Percentiles rank a stretch among this genome's conserved stretches.
Conservation (phyloP, 371 early-diverging fungal genomes). For the Circinella umbellata region DNA sequence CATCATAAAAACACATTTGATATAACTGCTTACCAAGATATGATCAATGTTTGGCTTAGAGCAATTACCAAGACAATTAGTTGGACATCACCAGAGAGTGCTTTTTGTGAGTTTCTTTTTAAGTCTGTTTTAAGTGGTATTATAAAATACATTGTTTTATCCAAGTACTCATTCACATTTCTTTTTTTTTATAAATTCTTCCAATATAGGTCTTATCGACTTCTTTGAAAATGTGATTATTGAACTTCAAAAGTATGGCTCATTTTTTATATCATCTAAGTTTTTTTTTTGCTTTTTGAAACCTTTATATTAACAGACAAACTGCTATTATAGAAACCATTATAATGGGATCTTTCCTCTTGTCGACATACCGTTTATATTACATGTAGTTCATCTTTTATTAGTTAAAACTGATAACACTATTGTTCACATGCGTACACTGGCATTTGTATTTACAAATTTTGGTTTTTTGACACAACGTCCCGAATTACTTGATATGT, state of each 20-base stretch:
- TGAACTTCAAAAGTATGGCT: slow-evolving; percentile 18
- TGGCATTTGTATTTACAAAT: slow-evolving; percentile 58
- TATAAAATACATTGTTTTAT: too few species aligned
- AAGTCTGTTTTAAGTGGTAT: too few species aligned
- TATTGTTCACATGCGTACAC: slow-evolving; percentile 51
- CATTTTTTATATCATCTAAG: too few species aligned
- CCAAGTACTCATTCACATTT: too few species aligned
- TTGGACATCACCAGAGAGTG: slow-evolving; percentile 54
- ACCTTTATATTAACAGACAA: too few species aligned
- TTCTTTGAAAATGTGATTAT: slow-evolving; percentile 13
- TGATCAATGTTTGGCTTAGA: slow-evolving; percentile 63
- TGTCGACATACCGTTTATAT: slow-evolving; percentile 53
- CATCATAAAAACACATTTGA: slow-evolving; percentile 14
- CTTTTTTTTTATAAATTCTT: too few species aligned
- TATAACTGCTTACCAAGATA: slow-evolving; percentile 47
- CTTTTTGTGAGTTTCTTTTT: slow-evolving; percentile 44
- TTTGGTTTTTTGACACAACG: slow-evolving; percentile 55
- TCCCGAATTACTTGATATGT: slow-evolving; percentile 37
- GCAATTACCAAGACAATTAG: slow-evolving; percentile 53
- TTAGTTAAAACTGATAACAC: slow-evolving; percentile 55
- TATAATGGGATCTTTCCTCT: not conserved
- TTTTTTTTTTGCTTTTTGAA: too few species aligned
- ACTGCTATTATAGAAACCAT: not conserved
- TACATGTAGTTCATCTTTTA: slow-evolving; percentile 48
- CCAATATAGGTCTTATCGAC: slow-evolving; percentile 15